Base-by-base conservation (phyloP, 208 protist genomes). In the Naegleria lovaniensis region DNA sequence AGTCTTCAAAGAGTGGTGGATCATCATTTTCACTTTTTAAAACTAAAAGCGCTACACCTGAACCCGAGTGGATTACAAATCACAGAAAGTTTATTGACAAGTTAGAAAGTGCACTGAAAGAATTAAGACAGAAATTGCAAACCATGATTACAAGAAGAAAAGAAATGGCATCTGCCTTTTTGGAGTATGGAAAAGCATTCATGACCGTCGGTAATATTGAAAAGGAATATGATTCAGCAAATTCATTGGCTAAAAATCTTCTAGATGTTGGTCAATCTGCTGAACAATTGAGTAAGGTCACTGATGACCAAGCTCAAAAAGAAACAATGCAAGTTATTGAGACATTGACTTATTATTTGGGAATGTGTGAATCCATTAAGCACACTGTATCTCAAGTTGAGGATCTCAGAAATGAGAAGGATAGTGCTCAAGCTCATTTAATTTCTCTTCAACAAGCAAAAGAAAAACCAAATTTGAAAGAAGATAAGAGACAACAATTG, bases 291-390 rank as follows among this genome's bases (percentile, higher is more conserved):
- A 91, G 93, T 0, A 88, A 89, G 1, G 92, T 95, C 33, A 96
- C 96, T 88, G 91, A 83, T 41, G 93, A 95, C 43, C 95, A 97
- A 90, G 95, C 94, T 29, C 92, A 96, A 52, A 93, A 94, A 87
- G 94, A 95, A 67, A 94, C 90, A 29, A 93, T 93, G 39, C 92
- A 96, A 48, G 93, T 97, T 5, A 95, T 96, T 48, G 95, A 96
- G 91, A 96, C 94, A 29, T 92, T 97, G 6, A 94, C 93, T 90
- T 97, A 96, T 90, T 96, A 97, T 92, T 91, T 93, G 19, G 96
- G 96, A 58, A 96, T 96, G 94, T 96, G 95, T 83, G 92, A 91
- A 16, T 92, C 96, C 0, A 94, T 96, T 43, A 92, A 91, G 36
- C 95, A 96, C 67, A 96, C 94, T 90, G 90, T 96, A 36, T 86